Conservation (phyloP, 208 protist genomes). For the Angomonas deanei region DNA sequence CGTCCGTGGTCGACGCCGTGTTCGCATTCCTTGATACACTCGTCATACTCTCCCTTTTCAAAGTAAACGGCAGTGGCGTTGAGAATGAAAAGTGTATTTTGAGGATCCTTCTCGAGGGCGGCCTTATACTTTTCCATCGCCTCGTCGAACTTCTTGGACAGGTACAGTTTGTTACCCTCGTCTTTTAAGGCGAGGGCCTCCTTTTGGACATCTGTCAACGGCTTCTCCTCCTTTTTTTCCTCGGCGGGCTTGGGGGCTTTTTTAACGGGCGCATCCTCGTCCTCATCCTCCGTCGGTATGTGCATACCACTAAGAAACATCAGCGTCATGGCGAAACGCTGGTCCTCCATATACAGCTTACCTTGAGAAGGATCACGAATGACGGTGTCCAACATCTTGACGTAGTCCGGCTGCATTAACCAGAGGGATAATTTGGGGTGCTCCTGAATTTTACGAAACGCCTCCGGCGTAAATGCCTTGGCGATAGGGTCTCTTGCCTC, state of each 20-base stretch:
- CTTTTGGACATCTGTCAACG: constrained; percentile 49
- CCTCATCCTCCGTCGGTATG: constrained; percentile 53
- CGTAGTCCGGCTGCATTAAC: constrained; percentile 88
- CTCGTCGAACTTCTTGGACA: constrained; percentile 92
- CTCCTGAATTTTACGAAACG: constrained; percentile 78
- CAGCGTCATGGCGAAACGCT: constrained; percentile 81
- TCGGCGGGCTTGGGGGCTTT: constrained; percentile 13
- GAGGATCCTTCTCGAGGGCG: constrained; percentile 75
- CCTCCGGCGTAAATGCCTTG: constrained; percentile 72
- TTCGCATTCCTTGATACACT: constrained; percentile 89
- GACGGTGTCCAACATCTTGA: constrained; percentile 86
- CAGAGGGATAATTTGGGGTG: constrained; percentile 83
- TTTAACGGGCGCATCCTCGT: constrained; percentile 34
- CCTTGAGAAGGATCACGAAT: constrained; percentile 67
- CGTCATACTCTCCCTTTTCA: constrained; percentile 91
- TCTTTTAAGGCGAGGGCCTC: constrained; percentile 83
- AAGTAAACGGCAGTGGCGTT: constrained; percentile 93
- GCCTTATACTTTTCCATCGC: constrained; percentile 87
- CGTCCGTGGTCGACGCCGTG: constrained; percentile 83
- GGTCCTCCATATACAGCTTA: constrained; percentile 73
- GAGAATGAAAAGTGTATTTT: constrained; percentile 86
- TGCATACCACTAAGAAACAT: constrained; percentile 78
- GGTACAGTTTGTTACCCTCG: constrained; percentile 93
- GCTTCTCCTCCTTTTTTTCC: constrained; percentile 23
- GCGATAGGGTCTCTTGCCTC: constrained; percentile 70